A percentile compares a stretch with the other conserved stretches of the same genome.
phyloP scores from a whole-genome alignment of 2,329 filamentous ascomycete species.

The Ophiocordyceps robertsii region DNA sequence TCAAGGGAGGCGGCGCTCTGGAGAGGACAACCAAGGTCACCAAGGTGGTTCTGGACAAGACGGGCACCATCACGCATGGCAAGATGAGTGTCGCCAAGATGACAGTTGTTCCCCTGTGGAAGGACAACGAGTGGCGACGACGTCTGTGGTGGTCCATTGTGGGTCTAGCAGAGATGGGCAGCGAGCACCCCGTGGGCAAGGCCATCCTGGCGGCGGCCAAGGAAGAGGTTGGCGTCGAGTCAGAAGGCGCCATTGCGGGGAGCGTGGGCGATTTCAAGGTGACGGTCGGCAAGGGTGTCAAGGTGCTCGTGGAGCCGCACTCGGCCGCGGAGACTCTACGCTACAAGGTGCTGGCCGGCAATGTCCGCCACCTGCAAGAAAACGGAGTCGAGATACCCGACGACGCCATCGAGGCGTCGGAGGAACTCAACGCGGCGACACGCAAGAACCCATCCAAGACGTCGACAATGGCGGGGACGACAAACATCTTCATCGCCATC shows the following conservation, averaged over 20 bases:
- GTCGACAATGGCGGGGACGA: conserved; percentile 46
- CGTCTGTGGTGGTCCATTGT: conserved; percentile 92
- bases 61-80: conserved; percentile 83
- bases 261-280: conserved; percentile 76
- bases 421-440: conserved; percentile 37
- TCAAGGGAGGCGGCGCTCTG: conserved; percentile 87
- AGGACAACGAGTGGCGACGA: conserved; percentile 49
- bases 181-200: conserved; percentile 90
- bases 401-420: conserved; percentile 49
- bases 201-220: conserved; percentile 70
- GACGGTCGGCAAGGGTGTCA: conserved; percentile 72
- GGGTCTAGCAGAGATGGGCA: conserved; percentile 88
- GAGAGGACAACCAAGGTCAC: conserved; percentile 85
- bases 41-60: conserved; percentile 89
- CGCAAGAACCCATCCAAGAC: conserved; percentile 11
- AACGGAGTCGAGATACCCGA: conserved; percentile 54
- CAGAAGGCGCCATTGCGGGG: conserved; percentile 66
- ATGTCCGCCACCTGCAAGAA: conserved; percentile 60
- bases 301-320: conserved; percentile 66
- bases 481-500: conserved; percentile 84
- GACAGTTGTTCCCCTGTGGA: conserved; percentile 56
- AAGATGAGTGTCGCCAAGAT: conserved; percentile 83
- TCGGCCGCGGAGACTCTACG: conserved; percentile 52
- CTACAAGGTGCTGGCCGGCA: conserved; percentile 75
- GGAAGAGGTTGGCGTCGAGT: conserved; percentile 55